These are phyloP conservation scores for Lasiosphaeria ovina DNA, from an alignment of 495 filamentous ascomycete genomes.

Conservation along the genomic window DNA sequence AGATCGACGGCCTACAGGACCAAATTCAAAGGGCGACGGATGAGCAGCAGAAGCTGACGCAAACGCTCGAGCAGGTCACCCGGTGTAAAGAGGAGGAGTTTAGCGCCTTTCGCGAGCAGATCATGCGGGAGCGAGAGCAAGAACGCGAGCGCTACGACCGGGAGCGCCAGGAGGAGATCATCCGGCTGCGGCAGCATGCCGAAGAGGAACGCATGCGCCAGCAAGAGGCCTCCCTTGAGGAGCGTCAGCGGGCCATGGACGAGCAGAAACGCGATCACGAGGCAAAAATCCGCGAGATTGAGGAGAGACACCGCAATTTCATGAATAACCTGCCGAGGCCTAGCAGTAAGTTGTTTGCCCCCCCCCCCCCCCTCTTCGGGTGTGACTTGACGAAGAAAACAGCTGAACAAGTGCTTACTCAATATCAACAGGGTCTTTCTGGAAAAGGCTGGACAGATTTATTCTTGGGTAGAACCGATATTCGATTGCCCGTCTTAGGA, in stretches of 20 bases:
- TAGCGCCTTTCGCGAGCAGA: not conserved
- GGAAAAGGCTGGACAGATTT: too few species aligned
- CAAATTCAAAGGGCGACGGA: not conserved
- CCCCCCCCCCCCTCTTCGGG: too few species aligned
- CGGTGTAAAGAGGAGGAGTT: not conserved
- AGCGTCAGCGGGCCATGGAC: not conserved
- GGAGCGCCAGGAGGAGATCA: not conserved
- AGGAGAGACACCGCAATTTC: constrained; percentile 5
- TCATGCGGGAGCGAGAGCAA: not conserved
- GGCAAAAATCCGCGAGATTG: not conserved
- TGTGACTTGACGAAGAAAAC: too few species aligned
- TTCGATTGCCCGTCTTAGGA: too few species aligned
- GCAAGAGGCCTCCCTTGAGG: not conserved
- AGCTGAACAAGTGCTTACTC: too few species aligned
- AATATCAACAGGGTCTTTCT: too few species aligned
- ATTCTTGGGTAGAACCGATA: too few species aligned
- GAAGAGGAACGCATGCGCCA: not conserved
- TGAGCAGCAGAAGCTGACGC: constrained; percentile 5
- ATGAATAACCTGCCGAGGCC: too few species aligned
- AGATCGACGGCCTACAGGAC: constrained; percentile 4
- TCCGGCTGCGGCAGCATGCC: not conserved
- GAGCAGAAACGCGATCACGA: constrained; percentile 2
- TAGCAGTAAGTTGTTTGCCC: too few species aligned
- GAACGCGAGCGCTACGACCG: not conserved
- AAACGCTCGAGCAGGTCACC: not conserved